Percentiles rank a stretch among this genome's conserved stretches.
phyloP scores from a whole-genome alignment of 441 rosid genomes.

The Gossypium trilobum region DNA sequence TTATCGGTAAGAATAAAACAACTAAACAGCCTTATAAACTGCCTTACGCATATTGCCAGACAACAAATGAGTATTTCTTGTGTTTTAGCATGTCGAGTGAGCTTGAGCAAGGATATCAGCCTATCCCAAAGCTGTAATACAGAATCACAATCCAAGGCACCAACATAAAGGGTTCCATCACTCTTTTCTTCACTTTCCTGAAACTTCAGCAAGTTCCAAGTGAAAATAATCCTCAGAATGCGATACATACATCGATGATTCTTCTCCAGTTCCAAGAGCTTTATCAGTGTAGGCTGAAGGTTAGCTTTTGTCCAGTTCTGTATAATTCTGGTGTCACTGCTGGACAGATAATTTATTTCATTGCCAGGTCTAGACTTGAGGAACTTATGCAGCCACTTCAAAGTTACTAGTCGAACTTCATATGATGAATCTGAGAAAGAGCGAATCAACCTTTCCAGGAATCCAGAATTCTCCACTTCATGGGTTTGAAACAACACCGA shows the following conservation, averaged over 20 bases:
- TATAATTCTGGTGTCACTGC: conserved; percentile 35
- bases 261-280: conserved; percentile 53
- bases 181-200: conserved; percentile 26
- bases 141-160: conserved; percentile 53
- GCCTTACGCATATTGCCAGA: conserved; percentile 68
- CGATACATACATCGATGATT: conserved; percentile 61
- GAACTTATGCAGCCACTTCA: conserved; percentile 76
- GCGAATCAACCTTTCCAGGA: conserved; percentile 45
- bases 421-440: conserved; percentile 67
- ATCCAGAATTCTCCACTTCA: conserved; percentile 32
- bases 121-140: conserved; percentile 57
- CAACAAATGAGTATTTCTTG: conserved; percentile 68
- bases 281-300: conserved; percentile 56
- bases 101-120: conserved; percentile 45
- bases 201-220: conserved; percentile 73
- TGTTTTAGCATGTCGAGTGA: conserved; percentile 52
- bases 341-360: conserved; percentile 21
- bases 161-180: conserved; percentile 35
- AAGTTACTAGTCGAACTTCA: conserved; percentile 81
- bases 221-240: conserved; percentile 65
- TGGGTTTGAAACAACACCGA: conserved; percentile 18
- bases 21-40: conserved; percentile 34
- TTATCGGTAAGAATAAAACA: conserved; percentile 21
- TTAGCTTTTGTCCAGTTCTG: conserved; percentile 53
- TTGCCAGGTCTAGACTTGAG: conserved; percentile 36